Evolutionary conservation across 768 basidiomycete genomes (phyloP).

Genomic region (Rhizopogon vesiculosus): DNA sequence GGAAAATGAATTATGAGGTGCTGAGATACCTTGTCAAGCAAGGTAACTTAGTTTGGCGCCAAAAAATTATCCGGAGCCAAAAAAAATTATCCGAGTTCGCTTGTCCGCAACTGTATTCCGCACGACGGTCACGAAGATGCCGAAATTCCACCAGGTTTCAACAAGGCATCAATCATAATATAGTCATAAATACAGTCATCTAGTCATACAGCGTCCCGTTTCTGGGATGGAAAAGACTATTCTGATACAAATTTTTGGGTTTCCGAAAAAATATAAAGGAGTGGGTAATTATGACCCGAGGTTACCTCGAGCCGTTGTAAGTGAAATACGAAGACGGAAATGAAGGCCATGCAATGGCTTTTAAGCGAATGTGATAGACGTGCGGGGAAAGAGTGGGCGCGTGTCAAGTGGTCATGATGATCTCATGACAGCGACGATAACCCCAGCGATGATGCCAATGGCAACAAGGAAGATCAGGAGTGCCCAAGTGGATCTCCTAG

Average conservation of each 20-base stretch:
- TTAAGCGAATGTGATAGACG: not conserved
- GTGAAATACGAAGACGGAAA: not conserved
- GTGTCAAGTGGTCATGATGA: not conserved
- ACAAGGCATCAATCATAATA: not conserved
- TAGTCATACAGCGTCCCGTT: slow-evolving; percentile 7
- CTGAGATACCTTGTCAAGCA: no score
- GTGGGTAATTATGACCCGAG: not conserved
- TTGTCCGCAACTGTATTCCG: no score
- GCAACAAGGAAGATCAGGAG: slow-evolving; percentile 4
- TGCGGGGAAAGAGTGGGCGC: not conserved
- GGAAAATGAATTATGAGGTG: no score
- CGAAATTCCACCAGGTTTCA: no score
- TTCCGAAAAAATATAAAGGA: not conserved
- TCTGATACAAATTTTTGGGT: slow-evolving; percentile 3
- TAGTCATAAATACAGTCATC: slow-evolving; percentile 4
- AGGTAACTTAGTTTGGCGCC: no score
- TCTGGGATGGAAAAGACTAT: not conserved
- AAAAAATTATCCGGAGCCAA: no score
- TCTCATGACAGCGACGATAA: slow-evolving; percentile 4
- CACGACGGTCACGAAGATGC: no score
- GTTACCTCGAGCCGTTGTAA: not conserved
- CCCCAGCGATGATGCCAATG: slow-evolving; percentile 2
- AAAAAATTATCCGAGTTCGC: no score
- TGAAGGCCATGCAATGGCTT: not conserved
- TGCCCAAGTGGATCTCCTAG: slow-evolving; percentile 25